Evolutionary conservation across 495 filamentous ascomycete genomes (phyloP).

Genomic region (Glonium stellatum): DNA sequence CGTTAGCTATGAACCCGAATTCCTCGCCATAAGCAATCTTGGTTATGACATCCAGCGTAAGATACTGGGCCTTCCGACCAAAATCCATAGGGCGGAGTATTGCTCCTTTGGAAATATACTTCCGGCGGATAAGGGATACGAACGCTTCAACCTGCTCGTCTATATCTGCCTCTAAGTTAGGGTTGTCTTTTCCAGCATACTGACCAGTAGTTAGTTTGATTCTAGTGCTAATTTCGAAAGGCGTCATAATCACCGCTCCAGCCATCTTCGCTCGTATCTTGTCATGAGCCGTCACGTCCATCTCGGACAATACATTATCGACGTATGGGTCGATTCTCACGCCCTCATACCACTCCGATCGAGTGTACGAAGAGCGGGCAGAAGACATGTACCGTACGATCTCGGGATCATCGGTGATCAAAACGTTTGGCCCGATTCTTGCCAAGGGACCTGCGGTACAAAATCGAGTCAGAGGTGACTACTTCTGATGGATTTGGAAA

Average conservation of each 20-base stretch:
- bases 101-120: slow-evolving; percentile 28
- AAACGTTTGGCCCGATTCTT: slow-evolving; percentile 26
- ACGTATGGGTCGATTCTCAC: slow-evolving; percentile 14
- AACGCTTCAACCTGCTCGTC: slow-evolving; percentile 16
- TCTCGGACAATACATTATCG: slow-evolving; percentile 16
- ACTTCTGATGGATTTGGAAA: too few species aligned
- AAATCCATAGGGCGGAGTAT: slow-evolving; percentile 36
- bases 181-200: slow-evolving; percentile 25
- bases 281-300: slow-evolving; percentile 17
- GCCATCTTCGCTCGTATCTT: slow-evolving; percentile 16
- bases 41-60: slow-evolving; percentile 43
- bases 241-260: not conserved
- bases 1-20: slow-evolving; percentile 37
- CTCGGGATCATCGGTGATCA: slow-evolving; percentile 25
- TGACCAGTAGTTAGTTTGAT: not conserved
- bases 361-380: slow-evolving; percentile 13
- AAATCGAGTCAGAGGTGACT: not conserved
- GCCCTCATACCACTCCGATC: slow-evolving; percentile 23
- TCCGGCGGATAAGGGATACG: slow-evolving; percentile 17
- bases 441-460: slow-evolving; percentile 15
- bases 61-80: slow-evolving; percentile 35
- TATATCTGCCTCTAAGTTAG: slow-evolving; percentile 17
- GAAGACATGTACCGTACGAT: slow-evolving; percentile 24
- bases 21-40: slow-evolving; percentile 38
- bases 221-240: too few species aligned